Evolutionary conservation across 371 early-diverging fungal genomes (phyloP).

Genomic region (Circinella umbellata): DNA sequence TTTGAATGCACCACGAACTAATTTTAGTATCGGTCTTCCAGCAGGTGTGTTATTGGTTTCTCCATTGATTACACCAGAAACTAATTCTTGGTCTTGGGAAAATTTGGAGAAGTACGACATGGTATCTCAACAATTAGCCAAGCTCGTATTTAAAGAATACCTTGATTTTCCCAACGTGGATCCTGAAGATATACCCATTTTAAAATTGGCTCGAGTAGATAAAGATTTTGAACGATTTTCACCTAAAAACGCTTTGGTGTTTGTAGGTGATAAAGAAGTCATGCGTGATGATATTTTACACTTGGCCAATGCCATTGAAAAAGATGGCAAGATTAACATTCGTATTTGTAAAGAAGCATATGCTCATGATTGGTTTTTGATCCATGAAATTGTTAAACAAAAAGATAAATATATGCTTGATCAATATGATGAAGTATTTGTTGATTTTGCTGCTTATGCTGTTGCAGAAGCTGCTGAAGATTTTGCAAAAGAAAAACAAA

Average conservation of each 20-base stretch:
- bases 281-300: conserved; percentile 41
- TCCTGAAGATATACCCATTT: conserved; percentile 31
- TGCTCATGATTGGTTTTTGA: conserved; percentile 49
- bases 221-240: conserved; percentile 32
- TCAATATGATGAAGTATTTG: conserved; percentile 35
- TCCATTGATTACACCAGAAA: conserved; percentile 38
- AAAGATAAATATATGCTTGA: conserved; percentile 31
- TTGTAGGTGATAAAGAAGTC: conserved; percentile 46
- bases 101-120: conserved; percentile 33
- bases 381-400: conserved; percentile 40
- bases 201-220: conserved; percentile 26
- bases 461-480: conserved; percentile 21
- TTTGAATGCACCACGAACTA: conserved; percentile 29
- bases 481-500: neutral
- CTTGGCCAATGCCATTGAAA: conserved; percentile 22
- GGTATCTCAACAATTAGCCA: conserved; percentile 23
- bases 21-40: conserved; percentile 31
- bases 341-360: conserved; percentile 33
- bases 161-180: conserved; percentile 28
- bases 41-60: conserved; percentile 36
- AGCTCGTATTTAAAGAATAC: conserved; percentile 43
- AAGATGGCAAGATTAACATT: conserved; percentile 28
- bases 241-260: conserved; percentile 34
- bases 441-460: conserved; percentile 24
- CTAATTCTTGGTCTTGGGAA: conserved; percentile 34